Conservation (phyloP, 768 basidiomycete genomes). For the Kockovaella imperatae region DNA sequence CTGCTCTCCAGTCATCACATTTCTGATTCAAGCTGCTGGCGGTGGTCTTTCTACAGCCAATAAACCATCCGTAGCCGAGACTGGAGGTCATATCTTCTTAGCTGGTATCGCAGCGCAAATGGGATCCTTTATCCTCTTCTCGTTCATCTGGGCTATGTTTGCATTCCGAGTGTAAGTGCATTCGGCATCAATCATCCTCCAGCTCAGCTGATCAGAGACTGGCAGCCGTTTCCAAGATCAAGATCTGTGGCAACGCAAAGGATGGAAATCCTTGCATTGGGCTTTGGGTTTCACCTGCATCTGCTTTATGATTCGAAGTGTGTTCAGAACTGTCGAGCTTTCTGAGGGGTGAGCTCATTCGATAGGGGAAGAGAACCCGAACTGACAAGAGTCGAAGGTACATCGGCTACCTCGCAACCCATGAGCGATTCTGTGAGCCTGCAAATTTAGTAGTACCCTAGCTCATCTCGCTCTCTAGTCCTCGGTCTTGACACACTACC, state of each 20-base stretch:
- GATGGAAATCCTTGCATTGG: conserved; percentile 42
- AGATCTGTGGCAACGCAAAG: conserved; percentile 27
- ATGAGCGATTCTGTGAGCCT: conserved; percentile 43
- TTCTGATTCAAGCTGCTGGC: conserved; percentile 44
- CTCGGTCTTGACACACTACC: conserved; percentile 41
- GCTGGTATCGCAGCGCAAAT: conserved; percentile 43
- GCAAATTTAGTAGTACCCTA: too few species aligned
- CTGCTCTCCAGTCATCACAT: conserved; percentile 32
- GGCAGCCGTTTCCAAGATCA: conserved; percentile 25
- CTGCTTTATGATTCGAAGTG: conserved; percentile 41
- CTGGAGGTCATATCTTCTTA: conserved; percentile 41
- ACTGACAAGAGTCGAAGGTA: conserved; percentile 12
- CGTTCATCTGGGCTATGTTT: conserved; percentile 32
- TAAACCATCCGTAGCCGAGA: conserved; percentile 19
- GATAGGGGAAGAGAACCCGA: neutral
- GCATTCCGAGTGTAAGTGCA: conserved; percentile 32
- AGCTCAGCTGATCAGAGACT: too few species aligned
- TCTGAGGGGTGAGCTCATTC: conserved; percentile 31
- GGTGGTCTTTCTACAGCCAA: conserved; percentile 38
- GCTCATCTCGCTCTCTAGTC: too few species aligned
- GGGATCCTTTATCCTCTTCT: conserved; percentile 40
- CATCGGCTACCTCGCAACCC: conserved; percentile 40
- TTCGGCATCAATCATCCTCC: neutral
- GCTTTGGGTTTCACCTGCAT: conserved; percentile 44
- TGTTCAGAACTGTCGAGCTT: conserved; percentile 41